phyloP scores from a whole-genome alignment of 306 rosid species.

The Inga leiocalycina region DNA sequence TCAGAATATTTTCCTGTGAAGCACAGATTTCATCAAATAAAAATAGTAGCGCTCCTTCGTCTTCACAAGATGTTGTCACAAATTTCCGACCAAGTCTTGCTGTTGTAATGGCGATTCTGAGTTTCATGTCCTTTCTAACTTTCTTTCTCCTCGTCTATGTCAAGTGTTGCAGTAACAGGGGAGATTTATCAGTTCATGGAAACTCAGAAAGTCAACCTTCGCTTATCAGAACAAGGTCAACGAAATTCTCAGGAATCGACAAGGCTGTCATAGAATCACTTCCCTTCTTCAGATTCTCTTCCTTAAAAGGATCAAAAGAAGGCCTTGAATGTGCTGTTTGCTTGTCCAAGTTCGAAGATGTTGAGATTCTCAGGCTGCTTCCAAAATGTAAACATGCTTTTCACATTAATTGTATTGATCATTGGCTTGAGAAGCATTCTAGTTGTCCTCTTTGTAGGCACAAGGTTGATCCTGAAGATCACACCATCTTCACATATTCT shows the following conservation, averaged over 20 bases:
- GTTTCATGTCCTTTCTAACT: constrained; percentile 61
- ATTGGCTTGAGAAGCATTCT: constrained; percentile 91
- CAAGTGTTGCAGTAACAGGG: constrained; percentile 50
- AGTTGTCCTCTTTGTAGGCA: constrained; percentile 94
- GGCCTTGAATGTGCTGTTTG: constrained; percentile 94
- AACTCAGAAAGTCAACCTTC: constrained; percentile 35
- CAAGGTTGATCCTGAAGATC: constrained; percentile 66
- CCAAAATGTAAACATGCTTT: constrained; percentile 96
- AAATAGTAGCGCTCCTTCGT: background rate
- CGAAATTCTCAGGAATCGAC: constrained; percentile 79
- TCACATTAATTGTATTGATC: constrained; percentile 84
- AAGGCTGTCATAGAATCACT: constrained; percentile 87
- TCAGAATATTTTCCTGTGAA: constrained; percentile 34
- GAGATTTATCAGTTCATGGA: constrained; percentile 17
- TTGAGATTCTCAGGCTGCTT: constrained; percentile 72
- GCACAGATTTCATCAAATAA: constrained; percentile 36
- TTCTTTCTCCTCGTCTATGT: constrained; percentile 65
- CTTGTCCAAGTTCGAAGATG: constrained; percentile 80
- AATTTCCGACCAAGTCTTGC: constrained; percentile 71
- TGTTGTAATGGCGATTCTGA: constrained; percentile 64
- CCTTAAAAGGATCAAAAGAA: constrained; percentile 79
- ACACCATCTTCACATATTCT: constrained; percentile 53
- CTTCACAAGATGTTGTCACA: constrained; percentile 27
- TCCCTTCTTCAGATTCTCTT: constrained; percentile 89
- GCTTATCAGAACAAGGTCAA: constrained; percentile 56